These are phyloP conservation scores for Chiua sp. DNA, from an alignment of 1,284 basidiomycete species.

Conservation along the genomic window DNA sequence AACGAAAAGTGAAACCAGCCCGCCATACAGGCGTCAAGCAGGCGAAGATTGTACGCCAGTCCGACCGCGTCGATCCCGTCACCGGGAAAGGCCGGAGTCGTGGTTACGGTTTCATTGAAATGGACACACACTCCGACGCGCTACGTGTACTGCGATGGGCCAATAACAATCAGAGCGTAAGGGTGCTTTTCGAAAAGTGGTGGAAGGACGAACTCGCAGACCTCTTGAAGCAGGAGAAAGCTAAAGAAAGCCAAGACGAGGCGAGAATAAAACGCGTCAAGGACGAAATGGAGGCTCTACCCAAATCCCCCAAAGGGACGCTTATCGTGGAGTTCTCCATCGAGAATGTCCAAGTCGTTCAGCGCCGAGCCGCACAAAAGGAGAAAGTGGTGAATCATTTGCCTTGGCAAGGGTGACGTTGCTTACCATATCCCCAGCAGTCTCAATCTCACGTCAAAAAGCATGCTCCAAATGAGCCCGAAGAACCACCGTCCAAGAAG, in stretches of 20 bases:
- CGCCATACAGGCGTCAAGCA: slow-evolving; percentile 78
- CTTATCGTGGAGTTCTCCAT: slow-evolving; percentile 93
- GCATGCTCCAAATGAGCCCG: slow-evolving; percentile 9
- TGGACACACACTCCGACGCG: slow-evolving; percentile 88
- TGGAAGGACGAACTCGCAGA: slow-evolving; percentile 84
- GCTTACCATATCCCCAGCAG: slow-evolving; percentile 10
- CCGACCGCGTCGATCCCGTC: slow-evolving; percentile 86
- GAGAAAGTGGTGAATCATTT: slow-evolving; percentile 28
- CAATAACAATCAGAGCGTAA: slow-evolving; percentile 84
- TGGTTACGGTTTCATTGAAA: slow-evolving; percentile 97
- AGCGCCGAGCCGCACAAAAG: slow-evolving; percentile 61
- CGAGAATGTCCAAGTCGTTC: slow-evolving; percentile 90
- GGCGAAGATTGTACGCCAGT: slow-evolving; percentile 88
- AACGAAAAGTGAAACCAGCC: slow-evolving; percentile 43
- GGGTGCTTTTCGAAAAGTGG: slow-evolving; percentile 75
- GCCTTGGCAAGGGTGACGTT: neutral
- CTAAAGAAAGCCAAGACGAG: slow-evolving; percentile 48
- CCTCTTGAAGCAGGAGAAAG: slow-evolving; percentile 65
- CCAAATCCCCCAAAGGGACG: slow-evolving; percentile 58
- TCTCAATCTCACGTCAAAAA: slow-evolving; percentile 13
- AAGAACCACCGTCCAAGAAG: slow-evolving; percentile 48
- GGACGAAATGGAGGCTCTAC: slow-evolving; percentile 58
- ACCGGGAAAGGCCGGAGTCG: slow-evolving; percentile 88
- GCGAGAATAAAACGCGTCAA: slow-evolving; percentile 61
- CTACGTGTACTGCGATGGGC: slow-evolving; percentile 92